Evolutionary conservation across 2,329 filamentous ascomycete genomes (phyloP), one percentile per base, ranked within the genome.

Genomic region (Neonectria sp.): DNA sequence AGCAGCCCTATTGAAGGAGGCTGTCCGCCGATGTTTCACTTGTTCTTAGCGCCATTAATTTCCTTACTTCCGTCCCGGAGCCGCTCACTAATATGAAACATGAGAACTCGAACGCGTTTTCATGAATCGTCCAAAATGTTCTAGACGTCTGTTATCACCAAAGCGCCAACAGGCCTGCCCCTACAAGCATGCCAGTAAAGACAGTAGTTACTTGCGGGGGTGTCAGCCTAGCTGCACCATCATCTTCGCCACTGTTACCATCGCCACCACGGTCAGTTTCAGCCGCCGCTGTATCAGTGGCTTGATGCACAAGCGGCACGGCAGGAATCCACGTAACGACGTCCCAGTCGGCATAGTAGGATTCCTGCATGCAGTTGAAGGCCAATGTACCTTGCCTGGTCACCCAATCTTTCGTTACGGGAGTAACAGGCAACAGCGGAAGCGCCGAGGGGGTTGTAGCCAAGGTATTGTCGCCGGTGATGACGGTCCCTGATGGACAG

Each of bases 271-370:
- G 49, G 6, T 59, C 48, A 9, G 5, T 40, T 21, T 61, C 52
- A 6, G 59, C 33, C 15, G 57, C 40, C 3, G 67, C 61, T 9
- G 61, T 21, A 49, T 76, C 73, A 1, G 56, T 49, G n/a, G 62
- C 55, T 35, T 72, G 51, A 43, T 67, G 66, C 4, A 75, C 48
- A 7, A 76, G 55, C 2, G 65, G 57, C 25, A 73, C 60, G 6
- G 59, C 72, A 6, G 71, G 69, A 8, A 71, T 13, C 12, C 29
- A 37, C 4, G 61, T 62, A 2, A 43, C 37, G 35, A 71, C 15
- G 2, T 11, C 61, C 11, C 53, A 53, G 1, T 60, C 33, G 29
- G 12, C 8, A 12, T 40, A n/a, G 24, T 24, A 17, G 12, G 48
- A 55, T 9, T n/a, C n/a, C 4, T n/a, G 37, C 9, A 55, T 51